These are phyloP conservation scores for Cercospora janseana DNA, from an alignment of 2,329 filamentous ascomycete genomes.

Conservation along the genomic window DNA sequence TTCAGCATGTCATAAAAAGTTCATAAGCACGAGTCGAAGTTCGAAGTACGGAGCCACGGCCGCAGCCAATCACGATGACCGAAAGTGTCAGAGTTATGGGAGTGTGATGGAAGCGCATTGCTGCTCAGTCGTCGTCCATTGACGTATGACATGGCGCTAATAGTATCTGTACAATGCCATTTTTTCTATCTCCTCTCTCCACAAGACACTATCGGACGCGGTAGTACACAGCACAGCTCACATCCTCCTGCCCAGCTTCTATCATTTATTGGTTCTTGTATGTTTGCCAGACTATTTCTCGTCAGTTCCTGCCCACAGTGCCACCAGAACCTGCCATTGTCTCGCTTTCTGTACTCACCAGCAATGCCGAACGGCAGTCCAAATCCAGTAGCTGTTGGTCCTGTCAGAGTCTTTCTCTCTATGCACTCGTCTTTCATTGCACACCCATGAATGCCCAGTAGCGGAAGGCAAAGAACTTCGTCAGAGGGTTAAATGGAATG, in stretches of 20 bases:
- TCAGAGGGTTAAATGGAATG: constrained; percentile 94
- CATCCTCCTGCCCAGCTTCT: not conserved
- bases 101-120: constrained; percentile 8
- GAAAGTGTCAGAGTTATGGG: constrained; percentile 4
- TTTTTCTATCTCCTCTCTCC: constrained; percentile 5
- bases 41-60: constrained; percentile 3
- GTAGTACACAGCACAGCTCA: constrained; percentile 1
- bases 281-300: constrained; percentile 61
- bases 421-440: constrained; percentile 32
- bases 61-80: constrained; percentile 11
- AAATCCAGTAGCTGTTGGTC: constrained; percentile 55
- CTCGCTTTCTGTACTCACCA: constrained; percentile 49
- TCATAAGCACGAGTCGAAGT: constrained; percentile 8
- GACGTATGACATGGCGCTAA: constrained; percentile 14
- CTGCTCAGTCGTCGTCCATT: constrained; percentile 4
- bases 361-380: constrained; percentile 61
- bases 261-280: constrained; percentile 56
- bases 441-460: constrained; percentile 80
- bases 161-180: constrained; percentile 17
- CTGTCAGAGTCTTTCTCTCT: constrained; percentile 40
- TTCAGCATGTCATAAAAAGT: constrained; percentile 9
- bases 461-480: constrained; percentile 75
- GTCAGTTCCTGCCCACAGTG: constrained; percentile 11
- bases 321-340: not conserved
- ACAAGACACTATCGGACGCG: not conserved